These are phyloP conservation scores for Globisporangium perplexum DNA, from an alignment of 352 stramenopile genomes.

Conservation along the genomic window DNA sequence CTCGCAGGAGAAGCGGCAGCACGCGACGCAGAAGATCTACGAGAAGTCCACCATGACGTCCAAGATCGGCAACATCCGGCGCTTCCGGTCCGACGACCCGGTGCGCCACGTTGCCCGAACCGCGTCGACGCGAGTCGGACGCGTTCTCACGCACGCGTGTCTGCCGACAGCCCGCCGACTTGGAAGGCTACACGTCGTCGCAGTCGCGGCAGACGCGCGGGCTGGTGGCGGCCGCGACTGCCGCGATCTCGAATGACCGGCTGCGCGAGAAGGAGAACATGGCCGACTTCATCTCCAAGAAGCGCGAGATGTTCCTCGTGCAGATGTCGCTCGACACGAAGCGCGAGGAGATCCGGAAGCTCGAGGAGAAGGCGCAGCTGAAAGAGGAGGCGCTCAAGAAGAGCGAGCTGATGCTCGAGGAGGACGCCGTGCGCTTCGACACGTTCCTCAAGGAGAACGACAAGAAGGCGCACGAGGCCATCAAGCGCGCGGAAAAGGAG, in stretches of 20 bases:
- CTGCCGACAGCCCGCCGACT: slow-evolving; percentile 23
- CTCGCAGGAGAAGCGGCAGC: slow-evolving; percentile 52
- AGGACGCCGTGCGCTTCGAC: slow-evolving; percentile 94
- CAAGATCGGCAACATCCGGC: slow-evolving; percentile 77
- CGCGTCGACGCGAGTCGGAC: background rate
- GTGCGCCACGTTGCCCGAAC: slow-evolving; percentile 18
- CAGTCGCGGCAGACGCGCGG: slow-evolving; percentile 73
- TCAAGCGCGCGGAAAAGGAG: slow-evolving; percentile 92
- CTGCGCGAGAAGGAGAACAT: slow-evolving; percentile 94
- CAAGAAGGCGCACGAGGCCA: slow-evolving; percentile 95
- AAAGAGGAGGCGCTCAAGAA: slow-evolving; percentile 95
- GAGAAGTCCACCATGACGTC: slow-evolving; percentile 84
- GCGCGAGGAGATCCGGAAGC: slow-evolving; percentile 94
- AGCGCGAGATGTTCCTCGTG: slow-evolving; percentile 96
- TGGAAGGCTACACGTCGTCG: slow-evolving; percentile 53
- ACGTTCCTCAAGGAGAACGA: slow-evolving; percentile 98
- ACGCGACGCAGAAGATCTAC: slow-evolving; percentile 80
- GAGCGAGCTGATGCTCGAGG: slow-evolving; percentile 94
- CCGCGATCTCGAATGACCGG: slow-evolving; percentile 78
- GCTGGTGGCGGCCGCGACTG: slow-evolving; percentile 71
- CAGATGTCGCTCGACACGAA: slow-evolving; percentile 96
- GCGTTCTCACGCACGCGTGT: background rate
- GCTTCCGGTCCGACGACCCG: slow-evolving; percentile 57
- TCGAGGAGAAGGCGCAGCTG: slow-evolving; percentile 93
- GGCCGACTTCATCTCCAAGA: slow-evolving; percentile 95